Percentiles rank a stretch among this genome's conserved stretches.
These are phyloP conservation scores for Aquilaria yunnanensis DNA, from an alignment of 345 rosid species.

Conservation along the genomic window DNA sequence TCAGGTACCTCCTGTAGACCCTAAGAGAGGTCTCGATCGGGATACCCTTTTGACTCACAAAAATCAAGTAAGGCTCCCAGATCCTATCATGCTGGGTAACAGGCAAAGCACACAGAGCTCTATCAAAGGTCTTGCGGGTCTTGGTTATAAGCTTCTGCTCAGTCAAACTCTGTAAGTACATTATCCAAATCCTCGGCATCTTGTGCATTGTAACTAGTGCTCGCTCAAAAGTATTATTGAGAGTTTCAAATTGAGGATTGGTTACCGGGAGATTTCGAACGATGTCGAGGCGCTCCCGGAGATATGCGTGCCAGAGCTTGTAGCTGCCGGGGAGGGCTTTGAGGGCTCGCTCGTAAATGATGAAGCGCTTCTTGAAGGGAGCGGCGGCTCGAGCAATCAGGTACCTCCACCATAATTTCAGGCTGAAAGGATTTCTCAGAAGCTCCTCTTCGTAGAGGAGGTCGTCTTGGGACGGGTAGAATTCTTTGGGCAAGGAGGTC, in stretches of 20 bases:
- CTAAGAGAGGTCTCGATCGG: constrained; percentile 91
- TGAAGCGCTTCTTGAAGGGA: constrained; percentile 62
- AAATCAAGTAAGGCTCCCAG: constrained; percentile 83
- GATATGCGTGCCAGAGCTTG: constrained; percentile 84
- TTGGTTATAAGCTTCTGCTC: constrained; percentile 55
- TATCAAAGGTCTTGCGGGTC: constrained; percentile 61
- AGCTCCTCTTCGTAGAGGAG: constrained; percentile 86
- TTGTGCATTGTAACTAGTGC: constrained; percentile 90
- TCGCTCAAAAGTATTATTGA: constrained; percentile 85
- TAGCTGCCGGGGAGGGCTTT: constrained; percentile 93
- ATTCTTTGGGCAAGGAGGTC: constrained; percentile 35
- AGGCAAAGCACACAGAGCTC: constrained; percentile 86
- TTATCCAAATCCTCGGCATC: constrained; percentile 85
- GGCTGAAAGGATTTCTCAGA: constrained; percentile 71
- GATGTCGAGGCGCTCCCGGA: constrained; percentile 66
- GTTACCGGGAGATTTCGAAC: constrained; percentile 66
- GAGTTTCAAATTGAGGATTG: constrained; percentile 61
- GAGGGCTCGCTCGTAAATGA: constrained; percentile 79
- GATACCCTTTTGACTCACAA: constrained; percentile 79
- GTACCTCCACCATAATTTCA: constrained; percentile 97
- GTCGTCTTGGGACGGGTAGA: constrained; percentile 83
- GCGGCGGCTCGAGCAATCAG: constrained; percentile 60
- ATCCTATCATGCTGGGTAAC: constrained; percentile 91
- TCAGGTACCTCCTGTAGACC: constrained; percentile 90
- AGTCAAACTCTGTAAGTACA: constrained; percentile 63